Evolutionary conservation across 1,139 yeast genomes (phyloP).

Genomic region (Yamadazyma mexicana): DNA sequence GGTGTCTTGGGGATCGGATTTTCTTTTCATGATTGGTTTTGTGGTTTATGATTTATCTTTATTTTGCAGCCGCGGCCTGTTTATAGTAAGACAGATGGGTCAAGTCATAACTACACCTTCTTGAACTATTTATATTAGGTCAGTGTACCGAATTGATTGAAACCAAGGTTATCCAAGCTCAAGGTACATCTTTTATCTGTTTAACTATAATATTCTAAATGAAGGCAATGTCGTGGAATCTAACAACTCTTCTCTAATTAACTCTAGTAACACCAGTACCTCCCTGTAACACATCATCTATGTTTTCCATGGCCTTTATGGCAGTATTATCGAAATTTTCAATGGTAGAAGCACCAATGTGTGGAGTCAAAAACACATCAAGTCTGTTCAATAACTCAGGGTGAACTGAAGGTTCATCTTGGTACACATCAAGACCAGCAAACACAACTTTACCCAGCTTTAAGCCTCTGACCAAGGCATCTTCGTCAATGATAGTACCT

Average conservation of each 20-base stretch:
- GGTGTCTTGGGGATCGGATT: not conserved
- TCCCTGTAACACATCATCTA: constrained; percentile 35
- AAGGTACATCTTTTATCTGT: no score
- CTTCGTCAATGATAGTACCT: constrained; percentile 71
- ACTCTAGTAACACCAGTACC: constrained; percentile 38
- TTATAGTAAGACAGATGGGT: no score
- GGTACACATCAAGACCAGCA: constrained; percentile 83
- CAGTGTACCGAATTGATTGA: no score
- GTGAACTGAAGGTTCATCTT: constrained; percentile 63
- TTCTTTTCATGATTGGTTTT: constrained; percentile 5
- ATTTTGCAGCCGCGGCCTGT: constrained; percentile 3
- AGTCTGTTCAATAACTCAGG: constrained; percentile 54
- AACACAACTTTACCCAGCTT: constrained; percentile 64
- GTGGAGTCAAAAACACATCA: constrained; percentile 77
- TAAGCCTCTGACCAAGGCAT: constrained; percentile 67
- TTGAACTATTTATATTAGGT: no score
- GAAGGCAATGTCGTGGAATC: no score
- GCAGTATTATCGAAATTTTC: constrained; percentile 52
- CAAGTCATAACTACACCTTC: no score
- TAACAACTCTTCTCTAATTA: constrained; percentile 21
- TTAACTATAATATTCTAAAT: no score
- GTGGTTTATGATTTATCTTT: not conserved
- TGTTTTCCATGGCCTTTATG: constrained; percentile 44
- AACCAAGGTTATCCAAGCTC: no score
- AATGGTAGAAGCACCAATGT: constrained; percentile 70